Base-by-base conservation (phyloP, 108 stramenopile genomes). In the Nitzschia palea region DNA sequence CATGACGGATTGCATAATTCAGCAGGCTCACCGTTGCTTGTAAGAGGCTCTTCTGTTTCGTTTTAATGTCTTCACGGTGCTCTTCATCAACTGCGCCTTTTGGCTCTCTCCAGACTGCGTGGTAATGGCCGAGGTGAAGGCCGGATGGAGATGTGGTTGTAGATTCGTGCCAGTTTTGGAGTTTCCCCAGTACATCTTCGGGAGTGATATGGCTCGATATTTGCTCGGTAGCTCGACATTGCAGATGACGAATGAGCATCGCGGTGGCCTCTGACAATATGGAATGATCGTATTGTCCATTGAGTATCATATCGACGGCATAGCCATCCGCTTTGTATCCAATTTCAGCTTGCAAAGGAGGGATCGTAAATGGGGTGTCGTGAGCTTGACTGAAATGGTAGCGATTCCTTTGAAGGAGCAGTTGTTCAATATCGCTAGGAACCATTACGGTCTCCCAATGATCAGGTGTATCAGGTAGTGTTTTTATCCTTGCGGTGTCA, bases 111-210 rank as follows among this genome's bases (percentile, higher is more conserved):
- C 50, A 51, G 5, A 22, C 14, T 6, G n/a, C 50, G n/a, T 40
- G 37, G 22, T 51, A 51, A 20, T 51, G 50, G 50, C 50, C 22
- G n/a, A 51, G 50, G n/a, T 51, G 50, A 5, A 51, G 18, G 22
- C 50, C 50, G 18, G n/a, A 18, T 17, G 50, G 50, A 6, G 50
- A 51, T 17, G 50, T 51, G 10, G 50, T 18, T 51, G 50, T 51
- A 15, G 50, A 22, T 51, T 51, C 50, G 5, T 5, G 6, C 50
- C 50, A 51, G 5, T 23, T 17, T 6, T 23, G 10, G 5, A 51
- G n/a, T n/a, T 23, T 51, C 6, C 22, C 22, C 10, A 22, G 17
- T 6, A 51, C 8, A 15, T 17, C 22, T 5, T 51, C 50, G 37
- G 8, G 10, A 14, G 37, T 40, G 37, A 40, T 40, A 40, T 10